phyloP scores from a whole-genome alignment of 1,284 basidiomycete species.

The Peniophora sp. region DNA sequence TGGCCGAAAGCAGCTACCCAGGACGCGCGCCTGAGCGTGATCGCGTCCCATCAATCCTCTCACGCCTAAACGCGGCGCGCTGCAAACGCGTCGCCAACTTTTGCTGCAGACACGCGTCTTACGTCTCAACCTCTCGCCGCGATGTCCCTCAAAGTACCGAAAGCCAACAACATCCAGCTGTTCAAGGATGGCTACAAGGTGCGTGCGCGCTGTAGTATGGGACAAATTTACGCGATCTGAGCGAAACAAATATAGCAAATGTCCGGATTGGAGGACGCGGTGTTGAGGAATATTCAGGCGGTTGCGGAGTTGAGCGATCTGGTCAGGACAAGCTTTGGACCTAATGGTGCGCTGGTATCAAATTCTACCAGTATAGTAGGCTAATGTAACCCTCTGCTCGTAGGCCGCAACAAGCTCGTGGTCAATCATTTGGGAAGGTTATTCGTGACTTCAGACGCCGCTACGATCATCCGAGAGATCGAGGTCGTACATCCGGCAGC shows the following conservation, averaged over 20 bases:
- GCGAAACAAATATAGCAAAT: conserved; percentile 53
- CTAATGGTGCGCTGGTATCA: conserved; percentile 87
- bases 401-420: conserved; percentile 90
- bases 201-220: conserved; percentile 5
- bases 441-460: conserved; percentile 98
- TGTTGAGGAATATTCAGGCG: conserved; percentile 92
- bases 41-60: no score
- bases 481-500: conserved; percentile 98
- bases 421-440: conserved; percentile 95
- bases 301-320: conserved; percentile 92
- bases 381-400: neutral
- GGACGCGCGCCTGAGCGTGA: no score
- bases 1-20: no score
- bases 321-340: conserved; percentile 93
- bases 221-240: no score
- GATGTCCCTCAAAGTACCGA: conserved; percentile 95
- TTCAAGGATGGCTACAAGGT: conserved; percentile 96
- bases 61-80: no score
- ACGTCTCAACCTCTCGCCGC: conserved; percentile 6
- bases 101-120: no score
- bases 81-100: no score
- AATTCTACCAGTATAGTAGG: neutral
- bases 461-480: conserved; percentile 96
- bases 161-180: conserved; percentile 81
- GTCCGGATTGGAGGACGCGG: conserved; percentile 89